Evolutionary conservation across 257 asterid species (phyloP).

Genomic region (Capsicum pubescens): DNA sequence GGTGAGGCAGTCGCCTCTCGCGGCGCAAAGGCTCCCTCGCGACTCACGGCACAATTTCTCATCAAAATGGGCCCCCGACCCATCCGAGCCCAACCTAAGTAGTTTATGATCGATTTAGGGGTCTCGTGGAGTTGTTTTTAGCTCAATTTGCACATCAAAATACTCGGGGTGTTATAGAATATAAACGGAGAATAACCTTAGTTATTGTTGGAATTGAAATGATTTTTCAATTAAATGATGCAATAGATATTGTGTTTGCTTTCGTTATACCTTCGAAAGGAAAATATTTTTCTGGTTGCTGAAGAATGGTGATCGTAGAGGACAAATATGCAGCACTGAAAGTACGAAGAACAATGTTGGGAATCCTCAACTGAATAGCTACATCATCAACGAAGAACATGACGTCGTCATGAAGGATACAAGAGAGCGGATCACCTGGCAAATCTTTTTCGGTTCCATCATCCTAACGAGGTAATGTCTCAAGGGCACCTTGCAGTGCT

Average conservation of each 20-base stretch:
- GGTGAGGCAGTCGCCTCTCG: no score
- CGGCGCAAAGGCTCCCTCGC: no score
- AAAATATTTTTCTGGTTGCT: slow-evolving; percentile 34
- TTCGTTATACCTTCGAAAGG: slow-evolving; percentile 41
- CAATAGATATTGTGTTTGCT: background rate
- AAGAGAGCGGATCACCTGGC: slow-evolving; percentile 29
- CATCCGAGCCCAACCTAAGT: no score
- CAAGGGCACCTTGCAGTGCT: slow-evolving; percentile 46
- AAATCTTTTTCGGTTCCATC: slow-evolving; percentile 22
- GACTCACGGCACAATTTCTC: no score
- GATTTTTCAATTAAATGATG: background rate
- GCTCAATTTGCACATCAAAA: no score
- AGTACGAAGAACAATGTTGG: slow-evolving; percentile 51
- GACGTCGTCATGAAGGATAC: slow-evolving; percentile 51
- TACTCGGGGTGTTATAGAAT: background rate
- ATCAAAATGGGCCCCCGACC: no score
- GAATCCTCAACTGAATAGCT: slow-evolving; percentile 47
- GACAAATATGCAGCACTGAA: slow-evolving; percentile 40
- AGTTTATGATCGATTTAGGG: no score
- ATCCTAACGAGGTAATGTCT: slow-evolving; percentile 35
- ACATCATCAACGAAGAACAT: slow-evolving; percentile 50
- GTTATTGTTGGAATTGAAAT: background rate
- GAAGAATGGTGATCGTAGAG: slow-evolving; percentile 35
- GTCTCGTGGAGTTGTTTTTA: no score
- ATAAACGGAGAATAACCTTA: background rate